phyloP scores from a whole-genome alignment of 2,329 filamentous ascomycete genomes.

The Cladosporium sp. region DNA sequence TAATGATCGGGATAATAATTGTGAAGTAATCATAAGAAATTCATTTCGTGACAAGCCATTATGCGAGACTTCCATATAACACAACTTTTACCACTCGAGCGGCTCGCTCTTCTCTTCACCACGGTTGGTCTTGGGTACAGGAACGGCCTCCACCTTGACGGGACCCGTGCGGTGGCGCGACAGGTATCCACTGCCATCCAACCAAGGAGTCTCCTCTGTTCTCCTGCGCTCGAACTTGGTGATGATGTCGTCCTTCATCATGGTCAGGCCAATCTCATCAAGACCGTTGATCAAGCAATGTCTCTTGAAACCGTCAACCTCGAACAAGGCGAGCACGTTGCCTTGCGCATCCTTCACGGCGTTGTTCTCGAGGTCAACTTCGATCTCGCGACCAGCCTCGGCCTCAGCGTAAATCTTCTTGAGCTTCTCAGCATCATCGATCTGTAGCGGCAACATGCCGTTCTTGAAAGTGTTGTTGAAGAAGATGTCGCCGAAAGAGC shows the following conservation, averaged over 20 bases:
- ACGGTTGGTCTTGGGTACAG: conserved; percentile 84
- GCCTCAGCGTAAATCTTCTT: conserved; percentile 75
- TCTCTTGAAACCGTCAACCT: conserved; percentile 90
- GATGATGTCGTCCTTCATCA: conserved; percentile 91
- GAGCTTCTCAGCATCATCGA: conserved; percentile 67
- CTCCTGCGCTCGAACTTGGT: conserved; percentile 76
- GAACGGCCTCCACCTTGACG: conserved; percentile 63
- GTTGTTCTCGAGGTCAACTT: conserved; percentile 86
- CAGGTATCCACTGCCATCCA: conserved; percentile 84
- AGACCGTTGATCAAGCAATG: conserved; percentile 92
- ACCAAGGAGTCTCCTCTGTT: conserved; percentile 79
- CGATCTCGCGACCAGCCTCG: conserved; percentile 75
- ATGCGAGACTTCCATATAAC: conserved; percentile 40
- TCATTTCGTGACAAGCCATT: conserved; percentile 13
- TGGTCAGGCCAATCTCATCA: conserved; percentile 92
- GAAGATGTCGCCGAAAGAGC: conserved; percentile 89
- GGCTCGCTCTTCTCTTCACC: conserved; percentile 83
- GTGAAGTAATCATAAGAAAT: conserved; percentile 6
- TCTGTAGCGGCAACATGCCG: conserved; percentile 87
- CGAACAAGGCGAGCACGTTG: conserved; percentile 73
- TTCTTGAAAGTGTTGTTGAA: conserved; percentile 99
- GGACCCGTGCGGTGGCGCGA: conserved; percentile 56
- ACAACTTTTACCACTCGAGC: conserved; percentile 71
- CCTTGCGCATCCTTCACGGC: conserved; percentile 74
- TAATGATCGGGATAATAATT: neutral